Base-by-base conservation (phyloP, 176 grass and related monocot species). In the Paspalum vaginatum region DNA sequence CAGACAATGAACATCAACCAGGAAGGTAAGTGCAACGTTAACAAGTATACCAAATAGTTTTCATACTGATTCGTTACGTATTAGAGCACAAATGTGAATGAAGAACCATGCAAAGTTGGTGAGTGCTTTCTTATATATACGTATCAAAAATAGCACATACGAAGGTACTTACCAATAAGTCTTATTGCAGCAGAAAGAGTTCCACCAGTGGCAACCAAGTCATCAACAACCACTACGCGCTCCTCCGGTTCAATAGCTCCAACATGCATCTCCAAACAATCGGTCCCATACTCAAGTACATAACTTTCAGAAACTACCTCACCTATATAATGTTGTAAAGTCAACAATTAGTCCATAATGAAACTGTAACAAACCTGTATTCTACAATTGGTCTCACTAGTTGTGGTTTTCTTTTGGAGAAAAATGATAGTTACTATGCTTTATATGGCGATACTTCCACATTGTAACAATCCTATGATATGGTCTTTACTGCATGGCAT, bases 231-330 rank as follows among this genome's bases (percentile, higher is more conserved):
- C 59, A 98, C 79, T 17, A 86, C 86, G 0, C 84, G 90, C 37
- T 98, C 95, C 9, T 85, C 68, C 0, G 64, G 66, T 61, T 91
- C 79, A 67, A 89, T 64, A 78, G 88, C 90, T 66, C 92, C 95
- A 78, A 93, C 78, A 81, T 98, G 95, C 92, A 98, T 93, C 75
- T 98, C 95, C 81, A 98, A 81, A 87, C 92, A 94, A 75, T 98
- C 95, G 25, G 81, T 95, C 8, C 95, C 95, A 40, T 98, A 98
- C 74, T 98, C 95, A 12, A 98, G 90, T 17, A 72, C 88, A 47
- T 98, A 98, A 38, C 62, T 85, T 72, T 98, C 95, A 65, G 90
- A 95, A 84, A 98, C 91, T 46, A 98, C 95, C 78, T 93, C 95
- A 72, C 92, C 95, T 98, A 56, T 60, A 75, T 76, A 77, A 72